Conservation (phyloP, 1,284 basidiomycete species). For the Schizophyllum amplum region DNA sequence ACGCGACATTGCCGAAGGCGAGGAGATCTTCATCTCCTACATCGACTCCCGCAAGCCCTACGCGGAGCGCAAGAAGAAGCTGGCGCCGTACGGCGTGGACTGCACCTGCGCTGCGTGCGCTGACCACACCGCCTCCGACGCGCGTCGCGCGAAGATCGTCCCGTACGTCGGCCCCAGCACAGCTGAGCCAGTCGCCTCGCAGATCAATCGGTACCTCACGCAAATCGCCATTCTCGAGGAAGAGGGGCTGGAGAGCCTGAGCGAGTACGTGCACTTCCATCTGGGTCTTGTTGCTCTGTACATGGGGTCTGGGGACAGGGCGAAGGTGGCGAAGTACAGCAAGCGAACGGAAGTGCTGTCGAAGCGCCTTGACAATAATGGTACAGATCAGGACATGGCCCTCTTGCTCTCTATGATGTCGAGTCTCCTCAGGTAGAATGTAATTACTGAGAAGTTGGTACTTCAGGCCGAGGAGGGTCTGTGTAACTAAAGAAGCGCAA, state of each 20-base stretch:
- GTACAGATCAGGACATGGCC: neutral
- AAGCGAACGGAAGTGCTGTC: neutral
- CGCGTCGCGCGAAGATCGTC: conserved; percentile 1
- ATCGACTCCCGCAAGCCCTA: conserved; percentile 4
- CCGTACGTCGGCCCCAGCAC: neutral
- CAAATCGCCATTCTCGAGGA: conserved; percentile 2
- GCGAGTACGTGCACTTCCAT: neutral
- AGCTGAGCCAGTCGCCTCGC: neutral
- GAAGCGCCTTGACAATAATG: neutral
- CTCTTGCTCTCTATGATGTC: neutral
- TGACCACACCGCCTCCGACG: conserved; percentile 6
- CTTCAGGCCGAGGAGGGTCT: neutral
- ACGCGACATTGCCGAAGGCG: conserved; percentile 7
- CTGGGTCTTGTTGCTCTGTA: neutral
- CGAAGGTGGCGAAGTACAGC: neutral
- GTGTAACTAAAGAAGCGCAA: neutral
- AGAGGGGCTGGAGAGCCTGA: conserved; percentile 1
- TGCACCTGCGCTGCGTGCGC: conserved; percentile 7
- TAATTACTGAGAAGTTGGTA: neutral
- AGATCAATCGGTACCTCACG: conserved; percentile 1
- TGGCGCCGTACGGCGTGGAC: conserved; percentile 20
- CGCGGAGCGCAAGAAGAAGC: conserved; percentile 14
- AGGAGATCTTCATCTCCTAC: conserved; percentile 11
- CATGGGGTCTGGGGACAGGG: neutral
- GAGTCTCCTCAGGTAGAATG: neutral